A percentile compares a stretch with the other conserved stretches of the same genome.
Evolutionary conservation across 345 rosid species (phyloP).

Genomic region (Aethionema arabicum): DNA sequence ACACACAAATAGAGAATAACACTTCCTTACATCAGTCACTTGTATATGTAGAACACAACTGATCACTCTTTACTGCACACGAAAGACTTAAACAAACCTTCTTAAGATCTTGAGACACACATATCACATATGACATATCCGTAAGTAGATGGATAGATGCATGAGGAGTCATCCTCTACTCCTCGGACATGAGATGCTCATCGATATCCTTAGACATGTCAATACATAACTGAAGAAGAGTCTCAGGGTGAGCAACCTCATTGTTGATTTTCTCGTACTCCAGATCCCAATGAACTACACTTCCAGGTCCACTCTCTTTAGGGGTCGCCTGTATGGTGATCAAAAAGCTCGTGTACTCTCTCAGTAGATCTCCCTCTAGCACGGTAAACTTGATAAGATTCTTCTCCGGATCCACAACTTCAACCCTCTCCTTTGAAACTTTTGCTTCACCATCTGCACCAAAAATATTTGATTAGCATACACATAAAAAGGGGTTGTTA

Average conservation of each 20-base stretch:
- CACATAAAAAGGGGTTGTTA: too few relatives aligned
- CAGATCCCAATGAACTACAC: constrained; percentile 20
- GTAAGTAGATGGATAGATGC: too few relatives aligned
- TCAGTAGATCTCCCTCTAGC: constrained; percentile 20
- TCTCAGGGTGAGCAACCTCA: constrained; percentile 11
- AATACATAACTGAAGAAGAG: not conserved
- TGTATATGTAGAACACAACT: too few relatives aligned
- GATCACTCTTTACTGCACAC: too few relatives aligned
- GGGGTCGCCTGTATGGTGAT: constrained; percentile 7
- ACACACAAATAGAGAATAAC: too few relatives aligned
- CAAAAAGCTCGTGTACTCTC: constrained; percentile 21
- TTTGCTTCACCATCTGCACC: not conserved
- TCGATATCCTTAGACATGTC: constrained; percentile 30
- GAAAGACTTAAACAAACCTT: too few relatives aligned
- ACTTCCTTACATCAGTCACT: too few relatives aligned
- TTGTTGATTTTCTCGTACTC: not conserved
- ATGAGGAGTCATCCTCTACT: not conserved
- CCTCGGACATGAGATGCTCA: constrained; percentile 22
- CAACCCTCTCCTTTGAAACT: too few relatives aligned
- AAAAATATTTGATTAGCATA: too few relatives aligned
- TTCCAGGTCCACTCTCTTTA: constrained; percentile 12
- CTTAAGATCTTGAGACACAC: too few relatives aligned
- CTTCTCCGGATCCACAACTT: too few relatives aligned
- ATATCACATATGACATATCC: too few relatives aligned
- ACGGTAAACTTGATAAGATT: constrained; percentile 2